Conservation (phyloP, 495 filamentous ascomycete species). For the Chaetomium tenue region DNA sequence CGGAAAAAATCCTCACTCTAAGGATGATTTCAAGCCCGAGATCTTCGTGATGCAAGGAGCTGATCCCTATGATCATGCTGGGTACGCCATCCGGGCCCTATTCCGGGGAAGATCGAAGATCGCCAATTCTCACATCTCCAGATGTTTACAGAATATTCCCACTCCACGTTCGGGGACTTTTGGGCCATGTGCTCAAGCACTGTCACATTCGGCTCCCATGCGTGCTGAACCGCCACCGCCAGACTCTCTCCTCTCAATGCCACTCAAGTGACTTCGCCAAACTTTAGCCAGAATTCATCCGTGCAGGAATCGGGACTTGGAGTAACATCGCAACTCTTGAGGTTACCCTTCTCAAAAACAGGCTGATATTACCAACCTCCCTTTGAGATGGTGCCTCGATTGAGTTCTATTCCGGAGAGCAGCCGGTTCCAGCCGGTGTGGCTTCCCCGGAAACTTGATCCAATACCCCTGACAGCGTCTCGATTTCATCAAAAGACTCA, state of each 20-base stretch:
- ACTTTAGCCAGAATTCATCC: conserved; percentile 1
- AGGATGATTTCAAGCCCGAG: too few relatives aligned
- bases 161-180: neutral
- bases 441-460: neutral
- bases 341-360: neutral
- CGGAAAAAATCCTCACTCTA: too few relatives aligned
- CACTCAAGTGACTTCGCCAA: neutral
- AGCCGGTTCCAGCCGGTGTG: neutral
- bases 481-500: neutral
- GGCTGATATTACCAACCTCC: conserved; percentile 4
- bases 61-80: neutral
- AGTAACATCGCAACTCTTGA: neutral
- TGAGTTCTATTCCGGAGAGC: neutral
- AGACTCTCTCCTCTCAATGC: neutral
- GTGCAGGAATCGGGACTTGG: neutral
- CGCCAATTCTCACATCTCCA: neutral
- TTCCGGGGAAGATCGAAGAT: neutral
- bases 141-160: neutral
- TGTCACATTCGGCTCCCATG: neutral
- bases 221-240: neutral
- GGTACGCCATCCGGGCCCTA: neutral
- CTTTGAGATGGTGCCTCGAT: too few relatives aligned
- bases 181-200: neutral
- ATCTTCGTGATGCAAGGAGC: too few relatives aligned
- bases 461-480: neutral